Conservation (phyloP, 371 early-diverging fungal genomes). For the Mortierella sp. region DNA sequence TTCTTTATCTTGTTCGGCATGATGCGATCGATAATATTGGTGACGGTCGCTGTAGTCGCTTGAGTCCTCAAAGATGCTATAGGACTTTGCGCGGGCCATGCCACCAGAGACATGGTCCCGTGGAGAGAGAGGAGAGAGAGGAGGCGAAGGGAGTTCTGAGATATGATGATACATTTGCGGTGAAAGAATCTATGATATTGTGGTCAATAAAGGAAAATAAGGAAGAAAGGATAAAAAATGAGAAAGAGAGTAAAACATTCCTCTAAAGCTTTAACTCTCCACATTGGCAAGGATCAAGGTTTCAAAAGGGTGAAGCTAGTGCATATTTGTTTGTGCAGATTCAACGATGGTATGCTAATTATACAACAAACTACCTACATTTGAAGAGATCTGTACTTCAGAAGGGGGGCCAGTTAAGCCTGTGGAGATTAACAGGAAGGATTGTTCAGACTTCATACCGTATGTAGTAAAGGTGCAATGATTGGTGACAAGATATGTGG, state of each 20-base stretch:
- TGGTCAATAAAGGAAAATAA: not conserved
- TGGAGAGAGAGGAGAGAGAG: conserved; percentile 49
- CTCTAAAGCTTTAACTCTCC: not conserved
- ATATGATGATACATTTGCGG: conserved; percentile 1
- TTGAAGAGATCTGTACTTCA: not conserved
- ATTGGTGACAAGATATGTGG: not conserved
- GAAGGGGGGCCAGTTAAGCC: conserved; percentile 3
- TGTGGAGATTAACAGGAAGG: conserved; percentile 20
- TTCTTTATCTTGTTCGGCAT: not conserved
- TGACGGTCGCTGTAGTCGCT: not conserved
- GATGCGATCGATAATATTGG: not conserved
- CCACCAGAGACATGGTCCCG: conserved; percentile 12
- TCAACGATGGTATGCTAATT: too few relatives aligned
- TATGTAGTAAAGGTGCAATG: not conserved
- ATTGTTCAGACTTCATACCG: conserved; percentile 16
- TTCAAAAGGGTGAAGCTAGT: not conserved
- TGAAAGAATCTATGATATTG: not conserved
- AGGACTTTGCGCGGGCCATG: conserved; percentile 28
- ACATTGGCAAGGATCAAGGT: not conserved
- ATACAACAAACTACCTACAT: conserved; percentile 5
- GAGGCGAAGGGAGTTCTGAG: conserved; percentile 35
- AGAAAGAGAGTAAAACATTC: not conserved
- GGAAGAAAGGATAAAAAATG: not conserved
- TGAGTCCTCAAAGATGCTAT: conserved; percentile 26
- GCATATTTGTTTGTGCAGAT: not conserved